Base-by-base conservation (phyloP, 2,329 filamentous ascomycete genomes). In the Drechslerella dactyloides region DNA sequence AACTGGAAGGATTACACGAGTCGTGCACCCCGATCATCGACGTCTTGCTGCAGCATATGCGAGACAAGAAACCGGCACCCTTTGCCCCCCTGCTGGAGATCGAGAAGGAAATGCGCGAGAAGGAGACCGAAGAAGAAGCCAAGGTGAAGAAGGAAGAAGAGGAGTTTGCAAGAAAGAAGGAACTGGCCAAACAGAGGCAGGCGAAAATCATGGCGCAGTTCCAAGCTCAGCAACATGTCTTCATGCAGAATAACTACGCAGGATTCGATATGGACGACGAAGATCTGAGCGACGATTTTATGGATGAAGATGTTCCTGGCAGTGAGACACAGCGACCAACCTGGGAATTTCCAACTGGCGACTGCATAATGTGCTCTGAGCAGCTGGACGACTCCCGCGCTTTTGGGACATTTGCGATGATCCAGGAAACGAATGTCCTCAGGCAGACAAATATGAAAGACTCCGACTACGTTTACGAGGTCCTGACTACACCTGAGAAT, bases 151-250 rank as follows among this genome's bases (percentile, higher is more conserved):
- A 83, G 60, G 83, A 86, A 40, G 88, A 90, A 69, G 89, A 89
- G 75, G 90, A 93, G 77, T 85, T 86, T 15, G 90, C 93, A 79
- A 83, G 87, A 72, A 96, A 93, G 82, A 99, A 97, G 83, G 90
- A 90, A 80, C 90, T 93, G 58, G 94, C 94, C 0, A 81, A 93
- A 44, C 93, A 92, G 76, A 87, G 94, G 21, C 93, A 97, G 80
- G 93, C 93, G 1, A 90, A 87, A 77, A 91, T 99, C 33, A 97
- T 99, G 93, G 94, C 93, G 1, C 92, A 97, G 78, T 97, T 99
- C 80, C 94, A 97, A 79, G 90, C 96, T 78, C 93, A 99, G 78
- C 96, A 97, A 78, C 93, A 96, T 80, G 94, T 87, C 76, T 99
- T 99, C 80, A 82, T 99, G 81, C 89, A 91, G 64, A 94, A 73